A percentile compares a stretch with the other conserved stretches of the same genome.
These are phyloP conservation scores for Metarhizium brunneum DNA, from an alignment of 2,329 filamentous ascomycete species.

Conservation along the genomic window DNA sequence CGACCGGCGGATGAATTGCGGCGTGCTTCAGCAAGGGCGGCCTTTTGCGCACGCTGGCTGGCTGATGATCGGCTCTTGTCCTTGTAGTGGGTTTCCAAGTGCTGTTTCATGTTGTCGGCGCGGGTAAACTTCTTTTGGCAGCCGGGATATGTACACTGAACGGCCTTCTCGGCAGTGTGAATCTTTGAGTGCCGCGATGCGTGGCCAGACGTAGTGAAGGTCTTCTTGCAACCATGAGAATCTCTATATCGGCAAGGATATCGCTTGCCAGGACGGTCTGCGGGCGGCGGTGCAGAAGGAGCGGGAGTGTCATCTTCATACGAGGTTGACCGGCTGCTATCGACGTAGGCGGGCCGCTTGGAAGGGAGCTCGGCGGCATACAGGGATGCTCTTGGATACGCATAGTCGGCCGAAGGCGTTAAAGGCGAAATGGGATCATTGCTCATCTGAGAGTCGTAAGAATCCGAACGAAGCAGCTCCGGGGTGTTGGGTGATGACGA, in stretches of 20 bases:
- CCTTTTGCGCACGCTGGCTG: conserved; percentile 22
- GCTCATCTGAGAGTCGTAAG: conserved; percentile 51
- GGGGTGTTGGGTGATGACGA: conserved; percentile 44
- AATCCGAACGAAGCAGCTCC: conserved; percentile 49
- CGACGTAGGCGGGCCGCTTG: conserved; percentile 33
- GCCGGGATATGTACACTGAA: conserved; percentile 56
- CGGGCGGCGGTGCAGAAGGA: conserved; percentile 25
- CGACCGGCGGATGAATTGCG: conserved; percentile 22
- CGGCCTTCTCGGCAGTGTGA: conserved; percentile 72
- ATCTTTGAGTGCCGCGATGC: conserved; percentile 81
- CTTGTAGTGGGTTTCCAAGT: conserved; percentile 67
- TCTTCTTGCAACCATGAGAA: conserved; percentile 63
- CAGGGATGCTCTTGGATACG: conserved; percentile 29
- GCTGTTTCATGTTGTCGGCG: conserved; percentile 83
- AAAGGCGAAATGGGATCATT: conserved; percentile 45
- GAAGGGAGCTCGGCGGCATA: conserved; percentile 25
- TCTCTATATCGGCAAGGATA: conserved; percentile 69
- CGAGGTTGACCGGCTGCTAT: conserved; percentile 36
- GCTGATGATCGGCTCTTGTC: conserved; percentile 41
- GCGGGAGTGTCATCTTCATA: conserved; percentile 42
- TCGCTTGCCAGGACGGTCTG: conserved; percentile 49
- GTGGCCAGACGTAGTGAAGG: conserved; percentile 76
- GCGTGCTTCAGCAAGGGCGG: conserved; percentile 22
- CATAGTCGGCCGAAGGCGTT: conserved; percentile 40
- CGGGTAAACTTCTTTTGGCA: conserved; percentile 76